Conservation (phyloP, 2,329 filamentous ascomycete genomes). For the Truncatella angustata region DNA sequence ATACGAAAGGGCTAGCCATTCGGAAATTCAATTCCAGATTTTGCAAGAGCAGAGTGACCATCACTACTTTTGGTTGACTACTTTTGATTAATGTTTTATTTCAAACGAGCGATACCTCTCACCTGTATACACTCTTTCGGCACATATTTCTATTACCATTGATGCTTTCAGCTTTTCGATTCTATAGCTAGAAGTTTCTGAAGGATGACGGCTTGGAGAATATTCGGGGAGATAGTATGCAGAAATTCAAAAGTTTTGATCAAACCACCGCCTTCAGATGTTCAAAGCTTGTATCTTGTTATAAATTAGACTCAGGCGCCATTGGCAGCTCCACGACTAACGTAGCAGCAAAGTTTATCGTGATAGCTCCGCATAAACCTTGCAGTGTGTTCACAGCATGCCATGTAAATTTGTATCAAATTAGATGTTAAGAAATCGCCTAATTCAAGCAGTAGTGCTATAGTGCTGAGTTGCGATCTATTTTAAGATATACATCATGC, state of each 20-base stretch:
- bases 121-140: constrained; percentile 8
- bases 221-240: not conserved
- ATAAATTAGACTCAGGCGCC: too few species aligned
- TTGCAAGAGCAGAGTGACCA: not conserved
- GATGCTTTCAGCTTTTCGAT: not conserved
- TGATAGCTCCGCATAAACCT: too few species aligned
- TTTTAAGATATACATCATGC: too few species aligned
- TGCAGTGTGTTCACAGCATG: too few species aligned
- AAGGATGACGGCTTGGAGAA: constrained; percentile 2
- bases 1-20: not conserved
- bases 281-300: too few species aligned
- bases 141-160: not conserved
- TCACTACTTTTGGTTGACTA: not conserved
- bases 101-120: not conserved
- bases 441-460: too few species aligned
- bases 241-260: not conserved
- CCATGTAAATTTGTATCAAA: too few species aligned
- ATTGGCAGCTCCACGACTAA: too few species aligned
- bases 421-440: too few species aligned
- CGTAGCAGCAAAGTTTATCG: too few species aligned
- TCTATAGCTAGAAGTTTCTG: not conserved
- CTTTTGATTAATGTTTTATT: not conserved
- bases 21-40: not conserved
- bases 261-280: too few species aligned
- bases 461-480: too few species aligned